phyloP scores from a whole-genome alignment of 805 yeast species.

The Nakazawaea wickerhamii region DNA sequence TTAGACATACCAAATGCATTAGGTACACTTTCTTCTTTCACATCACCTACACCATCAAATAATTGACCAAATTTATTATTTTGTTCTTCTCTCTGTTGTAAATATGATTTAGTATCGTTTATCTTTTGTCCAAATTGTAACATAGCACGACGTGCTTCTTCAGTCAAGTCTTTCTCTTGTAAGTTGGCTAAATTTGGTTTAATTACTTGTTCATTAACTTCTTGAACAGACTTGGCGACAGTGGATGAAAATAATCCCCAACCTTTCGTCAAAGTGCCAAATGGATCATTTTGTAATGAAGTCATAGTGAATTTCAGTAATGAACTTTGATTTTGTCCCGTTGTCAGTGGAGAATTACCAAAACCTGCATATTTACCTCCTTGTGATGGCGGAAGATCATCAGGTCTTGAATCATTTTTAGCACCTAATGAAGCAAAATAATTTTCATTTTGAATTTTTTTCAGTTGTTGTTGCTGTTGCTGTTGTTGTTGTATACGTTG shows the following conservation, averaged over 20 bases:
- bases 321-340: conserved; percentile 30
- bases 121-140: conserved; percentile 93
- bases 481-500: conserved; percentile 29
- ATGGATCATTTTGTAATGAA: conserved; percentile 73
- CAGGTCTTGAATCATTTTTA: conserved; percentile 67
- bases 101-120: conserved; percentile 78
- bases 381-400: conserved; percentile 79
- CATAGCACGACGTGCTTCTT: conserved; percentile 88
- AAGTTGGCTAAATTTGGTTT: conserved; percentile 86
- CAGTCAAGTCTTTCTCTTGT: conserved; percentile 71
- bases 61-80: conserved; percentile 44
- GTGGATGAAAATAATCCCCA: conserved; percentile 92
- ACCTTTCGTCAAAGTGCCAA: conserved; percentile 87
- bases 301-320: conserved; percentile 57
- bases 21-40: conserved; percentile 35
- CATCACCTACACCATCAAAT: conserved; percentile 50
- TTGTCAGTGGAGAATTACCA: conserved; percentile 72
- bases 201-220: conserved; percentile 82
- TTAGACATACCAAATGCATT: conserved; percentile 64
- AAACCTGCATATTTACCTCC: conserved; percentile 93
- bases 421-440: conserved; percentile 80
- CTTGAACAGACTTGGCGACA: conserved; percentile 75
- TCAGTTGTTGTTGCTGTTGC: conserved; percentile 17
- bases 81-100: conserved; percentile 28
- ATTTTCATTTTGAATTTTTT: conserved; percentile 64